Conservation (phyloP, 176 grass and related monocot genomes). For the Microstegium vimineum region DNA sequence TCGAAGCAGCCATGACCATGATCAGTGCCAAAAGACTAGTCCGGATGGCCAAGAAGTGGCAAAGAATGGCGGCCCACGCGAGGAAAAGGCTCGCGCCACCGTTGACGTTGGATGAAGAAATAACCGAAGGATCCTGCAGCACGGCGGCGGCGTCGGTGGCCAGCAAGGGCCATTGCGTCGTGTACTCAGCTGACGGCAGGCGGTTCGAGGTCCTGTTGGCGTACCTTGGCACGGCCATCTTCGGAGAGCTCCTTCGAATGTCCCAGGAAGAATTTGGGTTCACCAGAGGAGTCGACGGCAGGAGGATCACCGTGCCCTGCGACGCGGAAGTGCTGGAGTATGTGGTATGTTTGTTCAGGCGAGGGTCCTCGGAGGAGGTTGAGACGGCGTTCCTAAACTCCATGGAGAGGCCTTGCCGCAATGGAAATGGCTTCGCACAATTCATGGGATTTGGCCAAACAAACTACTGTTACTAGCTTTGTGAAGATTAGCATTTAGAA, state of each 20-base stretch:
- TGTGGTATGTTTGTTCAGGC: conserved; percentile 22
- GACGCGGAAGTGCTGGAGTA: conserved; percentile 37
- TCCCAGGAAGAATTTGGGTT: conserved; percentile 54
- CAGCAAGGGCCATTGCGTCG: conserved; percentile 45
- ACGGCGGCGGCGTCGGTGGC: neutral
- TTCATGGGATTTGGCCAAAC: neutral
- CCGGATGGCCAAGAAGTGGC: too few species aligned
- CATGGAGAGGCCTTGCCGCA: neutral
- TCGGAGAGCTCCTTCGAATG: conserved; percentile 37
- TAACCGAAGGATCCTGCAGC: too few species aligned
- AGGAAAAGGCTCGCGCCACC: too few species aligned
- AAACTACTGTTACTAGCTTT: neutral
- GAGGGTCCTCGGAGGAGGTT: conserved; percentile 32
- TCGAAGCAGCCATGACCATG: too few species aligned
- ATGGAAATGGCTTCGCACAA: neutral
- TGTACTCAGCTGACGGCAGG: conserved; percentile 46
- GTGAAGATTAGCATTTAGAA: neutral
- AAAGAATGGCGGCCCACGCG: too few species aligned
- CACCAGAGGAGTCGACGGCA: neutral
- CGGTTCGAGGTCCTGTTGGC: conserved; percentile 39
- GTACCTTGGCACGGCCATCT: conserved; percentile 20
- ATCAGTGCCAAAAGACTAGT: too few species aligned
- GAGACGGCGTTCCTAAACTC: conserved; percentile 33
- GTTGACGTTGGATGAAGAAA: too few species aligned
- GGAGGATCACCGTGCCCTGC: conserved; percentile 37